These are phyloP conservation scores for Phytophthora pinifolia DNA, from an alignment of 352 stramenopile species.

Conservation along the genomic window DNA sequence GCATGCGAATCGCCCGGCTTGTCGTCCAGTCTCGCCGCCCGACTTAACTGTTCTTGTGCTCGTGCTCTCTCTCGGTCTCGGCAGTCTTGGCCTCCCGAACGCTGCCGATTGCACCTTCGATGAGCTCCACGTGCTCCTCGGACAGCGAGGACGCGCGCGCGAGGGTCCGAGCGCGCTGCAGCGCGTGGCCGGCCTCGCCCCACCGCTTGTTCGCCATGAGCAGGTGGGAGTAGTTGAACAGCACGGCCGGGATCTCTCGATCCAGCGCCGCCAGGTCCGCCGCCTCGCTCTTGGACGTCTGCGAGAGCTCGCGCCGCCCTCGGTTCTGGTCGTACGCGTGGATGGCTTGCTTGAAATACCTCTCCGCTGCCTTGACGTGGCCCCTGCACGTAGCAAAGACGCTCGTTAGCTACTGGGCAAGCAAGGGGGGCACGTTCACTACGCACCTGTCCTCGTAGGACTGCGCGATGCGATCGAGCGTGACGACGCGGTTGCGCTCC, in stretches of 20 bases:
- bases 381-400: constrained; percentile 5
- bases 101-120: constrained; percentile 23
- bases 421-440: background rate
- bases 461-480: constrained; percentile 76
- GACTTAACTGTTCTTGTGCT: constrained; percentile 10
- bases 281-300: constrained; percentile 19
- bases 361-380: constrained; percentile 25
- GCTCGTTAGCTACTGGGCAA: no score
- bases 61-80: constrained; percentile 10
- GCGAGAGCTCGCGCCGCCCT: constrained; percentile 32
- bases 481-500: constrained; percentile 57
- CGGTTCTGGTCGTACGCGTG: constrained; percentile 30
- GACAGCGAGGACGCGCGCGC: constrained; percentile 25
- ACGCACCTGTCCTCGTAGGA: constrained; percentile 63
- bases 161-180: constrained; percentile 30
- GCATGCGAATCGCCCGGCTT: background rate
- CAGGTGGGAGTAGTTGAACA: constrained; percentile 42
- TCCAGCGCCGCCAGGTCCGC: constrained; percentile 29
- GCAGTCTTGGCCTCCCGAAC: constrained; percentile 11
- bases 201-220: constrained; percentile 31
- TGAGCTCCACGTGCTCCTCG: constrained; percentile 26
- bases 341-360: constrained; percentile 40
- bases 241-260: constrained; percentile 35
- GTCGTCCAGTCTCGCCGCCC: background rate
- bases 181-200: constrained; percentile 18